Conservation (phyloP, 164 flowering plant species). For the Stephania yunnanensis region DNA sequence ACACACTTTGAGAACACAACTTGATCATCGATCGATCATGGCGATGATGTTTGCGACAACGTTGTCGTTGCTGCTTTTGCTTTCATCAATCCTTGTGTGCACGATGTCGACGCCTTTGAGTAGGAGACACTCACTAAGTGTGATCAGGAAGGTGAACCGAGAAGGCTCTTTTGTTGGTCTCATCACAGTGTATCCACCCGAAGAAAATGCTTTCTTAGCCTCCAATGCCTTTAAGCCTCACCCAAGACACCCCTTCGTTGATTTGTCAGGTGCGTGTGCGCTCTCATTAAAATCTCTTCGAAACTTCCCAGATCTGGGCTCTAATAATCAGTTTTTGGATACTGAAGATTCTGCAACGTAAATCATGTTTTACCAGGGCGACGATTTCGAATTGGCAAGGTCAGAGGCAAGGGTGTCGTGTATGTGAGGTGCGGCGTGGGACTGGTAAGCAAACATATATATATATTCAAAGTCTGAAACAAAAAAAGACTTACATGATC, state of each 20-base stretch:
- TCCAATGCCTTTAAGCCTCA: not conserved
- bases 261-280: not conserved
- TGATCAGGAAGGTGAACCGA: slow-evolving; percentile 1
- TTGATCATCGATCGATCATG: not conserved
- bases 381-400: not conserved
- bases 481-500: no score
- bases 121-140: not conserved
- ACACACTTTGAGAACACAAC: not conserved
- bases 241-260: not conserved
- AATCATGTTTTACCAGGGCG: not conserved
- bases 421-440: slow-evolving; percentile 1
- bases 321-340: not conserved
- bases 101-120: not conserved
- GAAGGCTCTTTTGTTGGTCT: slow-evolving; percentile 7
- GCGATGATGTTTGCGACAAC: not conserved
- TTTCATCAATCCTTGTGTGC: not conserved
- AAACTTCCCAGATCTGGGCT: not conserved
- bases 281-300: not conserved
- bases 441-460: not conserved
- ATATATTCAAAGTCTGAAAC: not conserved
- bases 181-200: slow-evolving; percentile 5
- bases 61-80: not conserved
- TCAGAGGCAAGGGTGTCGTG: not conserved
- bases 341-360: no score
- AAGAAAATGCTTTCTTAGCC: slow-evolving; percentile 5